Percentiles rank a stretch among this genome's conserved stretches.
These are phyloP conservation scores for Aspergillus alliaceus DNA, from an alignment of 2,329 filamentous ascomycete genomes.

Conservation along the genomic window DNA sequence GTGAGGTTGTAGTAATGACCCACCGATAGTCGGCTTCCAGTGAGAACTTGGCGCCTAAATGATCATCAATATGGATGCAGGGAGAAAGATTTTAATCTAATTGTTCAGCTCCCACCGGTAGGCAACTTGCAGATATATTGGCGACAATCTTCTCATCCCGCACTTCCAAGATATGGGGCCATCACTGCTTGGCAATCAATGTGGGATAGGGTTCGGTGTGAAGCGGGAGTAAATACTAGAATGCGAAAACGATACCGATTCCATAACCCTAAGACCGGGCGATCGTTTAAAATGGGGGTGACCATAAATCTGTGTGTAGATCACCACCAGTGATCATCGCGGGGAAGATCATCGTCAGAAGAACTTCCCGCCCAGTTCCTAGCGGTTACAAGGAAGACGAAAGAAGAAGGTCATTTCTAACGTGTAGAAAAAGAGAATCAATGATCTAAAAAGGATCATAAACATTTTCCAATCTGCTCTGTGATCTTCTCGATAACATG, in stretches of 20 bases:
- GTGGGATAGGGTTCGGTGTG: background rate
- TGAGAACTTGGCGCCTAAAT: conserved; percentile 3
- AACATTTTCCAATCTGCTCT: background rate
- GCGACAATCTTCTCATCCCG: background rate
- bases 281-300: background rate
- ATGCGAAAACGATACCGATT: background rate
- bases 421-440: background rate
- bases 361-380: background rate
- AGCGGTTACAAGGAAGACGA: background rate
- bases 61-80: background rate
- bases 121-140: background rate
- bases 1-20: background rate
- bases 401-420: background rate
- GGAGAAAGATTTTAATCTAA: background rate
- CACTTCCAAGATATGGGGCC: background rate
- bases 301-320: conserved; percentile 10
- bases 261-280: background rate
- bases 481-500: background rate
- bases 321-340: conserved; percentile 13
- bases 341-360: conserved; percentile 20
- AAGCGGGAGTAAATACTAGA: background rate
- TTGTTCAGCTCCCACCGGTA: background rate
- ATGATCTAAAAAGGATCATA: background rate
- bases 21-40: conserved; percentile 10
- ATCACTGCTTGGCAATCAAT: background rate